These are phyloP conservation scores for Komagataella ulmi DNA, from an alignment of 805 yeast species.

Conservation along the genomic window DNA sequence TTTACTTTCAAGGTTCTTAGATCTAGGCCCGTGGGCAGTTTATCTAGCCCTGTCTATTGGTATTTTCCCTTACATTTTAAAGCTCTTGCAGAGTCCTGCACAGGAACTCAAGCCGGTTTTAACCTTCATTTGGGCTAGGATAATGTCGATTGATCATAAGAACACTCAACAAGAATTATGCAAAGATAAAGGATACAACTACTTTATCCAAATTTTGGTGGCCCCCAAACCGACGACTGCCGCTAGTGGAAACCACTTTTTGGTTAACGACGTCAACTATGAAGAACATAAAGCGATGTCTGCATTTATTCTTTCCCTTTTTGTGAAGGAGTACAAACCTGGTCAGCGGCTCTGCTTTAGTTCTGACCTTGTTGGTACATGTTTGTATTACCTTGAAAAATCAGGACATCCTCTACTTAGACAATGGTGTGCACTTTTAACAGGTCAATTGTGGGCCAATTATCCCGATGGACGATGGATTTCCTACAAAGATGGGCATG, in stretches of 20 bases:
- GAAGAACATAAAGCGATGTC: slow-evolving; percentile 94
- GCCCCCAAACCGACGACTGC: slow-evolving; percentile 17
- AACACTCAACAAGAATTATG: slow-evolving; percentile 86
- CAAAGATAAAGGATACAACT: slow-evolving; percentile 82
- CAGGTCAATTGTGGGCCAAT: slow-evolving; percentile 64
- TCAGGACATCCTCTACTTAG: slow-evolving; percentile 78
- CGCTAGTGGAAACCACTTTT: slow-evolving; percentile 3
- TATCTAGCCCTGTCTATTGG: slow-evolving; percentile 87
- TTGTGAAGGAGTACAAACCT: slow-evolving; percentile 63
- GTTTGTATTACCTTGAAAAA: slow-evolving; percentile 49
- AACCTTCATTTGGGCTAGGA: slow-evolving; percentile 95
- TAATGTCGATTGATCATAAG: slow-evolving; percentile 87
- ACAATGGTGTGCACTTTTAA: slow-evolving; percentile 81
- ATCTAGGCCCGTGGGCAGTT: slow-evolving; percentile 97
- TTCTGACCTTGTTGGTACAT: slow-evolving; percentile 54
- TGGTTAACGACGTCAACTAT: slow-evolving; percentile 29
- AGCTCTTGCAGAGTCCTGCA: slow-evolving; percentile 86
- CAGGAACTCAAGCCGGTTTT: slow-evolving; percentile 88
- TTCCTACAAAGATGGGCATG: slow-evolving; percentile 48
- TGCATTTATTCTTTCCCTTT: slow-evolving; percentile 77
- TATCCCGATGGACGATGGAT: slow-evolving; percentile 67
- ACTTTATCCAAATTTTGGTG: slow-evolving; percentile 70
- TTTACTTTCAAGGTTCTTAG: slow-evolving; percentile 72
- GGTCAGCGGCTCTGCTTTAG: slow-evolving; percentile 77
- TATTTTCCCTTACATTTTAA: slow-evolving; percentile 87